phyloP scores from a whole-genome alignment of 257 asterid genomes.

The Solanum medicagineum region DNA sequence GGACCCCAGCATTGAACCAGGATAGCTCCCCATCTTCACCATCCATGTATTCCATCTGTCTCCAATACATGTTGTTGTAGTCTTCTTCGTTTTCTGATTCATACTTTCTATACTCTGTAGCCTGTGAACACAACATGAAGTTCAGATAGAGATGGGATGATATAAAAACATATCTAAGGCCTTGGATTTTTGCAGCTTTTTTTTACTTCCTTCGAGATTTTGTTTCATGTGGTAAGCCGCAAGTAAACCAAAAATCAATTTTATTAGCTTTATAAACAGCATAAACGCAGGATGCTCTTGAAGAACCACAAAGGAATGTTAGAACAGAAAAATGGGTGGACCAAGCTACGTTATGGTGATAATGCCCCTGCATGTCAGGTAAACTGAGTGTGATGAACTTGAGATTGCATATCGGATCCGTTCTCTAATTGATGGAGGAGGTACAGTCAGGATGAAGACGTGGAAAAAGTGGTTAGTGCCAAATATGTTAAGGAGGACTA shows the following conservation, averaged over 20 bases:
- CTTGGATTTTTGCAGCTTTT: not conserved
- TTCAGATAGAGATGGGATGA: not conserved
- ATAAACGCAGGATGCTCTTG: not conserved
- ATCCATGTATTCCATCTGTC: slow-evolving; percentile 18
- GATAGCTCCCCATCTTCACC: slow-evolving; percentile 28
- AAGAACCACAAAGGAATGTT: not conserved
- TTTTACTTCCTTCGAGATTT: not conserved
- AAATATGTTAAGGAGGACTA: not conserved
- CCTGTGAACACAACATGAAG: slow-evolving; percentile 7
- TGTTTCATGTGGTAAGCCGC: not conserved
- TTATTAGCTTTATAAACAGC: not conserved
- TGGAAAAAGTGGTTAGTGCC: not conserved
- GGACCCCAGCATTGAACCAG: slow-evolving; percentile 22
- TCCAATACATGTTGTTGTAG: slow-evolving; percentile 22
- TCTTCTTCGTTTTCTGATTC: slow-evolving; percentile 31
- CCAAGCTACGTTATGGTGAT: slow-evolving; percentile 14
- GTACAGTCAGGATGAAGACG: not conserved
- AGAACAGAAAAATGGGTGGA: slow-evolving; percentile 1
- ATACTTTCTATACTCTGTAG: slow-evolving; percentile 9
- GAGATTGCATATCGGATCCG: not conserved
- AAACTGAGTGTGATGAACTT: not conserved
- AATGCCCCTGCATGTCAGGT: not conserved
- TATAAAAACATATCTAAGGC: not conserved
- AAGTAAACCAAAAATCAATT: not conserved
- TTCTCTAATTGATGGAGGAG: not conserved